Evolutionary conservation across 176 grass and related monocot genomes (phyloP), one percentile per base, ranked within the genome.

Genomic region (Paspalum vaginatum): DNA sequence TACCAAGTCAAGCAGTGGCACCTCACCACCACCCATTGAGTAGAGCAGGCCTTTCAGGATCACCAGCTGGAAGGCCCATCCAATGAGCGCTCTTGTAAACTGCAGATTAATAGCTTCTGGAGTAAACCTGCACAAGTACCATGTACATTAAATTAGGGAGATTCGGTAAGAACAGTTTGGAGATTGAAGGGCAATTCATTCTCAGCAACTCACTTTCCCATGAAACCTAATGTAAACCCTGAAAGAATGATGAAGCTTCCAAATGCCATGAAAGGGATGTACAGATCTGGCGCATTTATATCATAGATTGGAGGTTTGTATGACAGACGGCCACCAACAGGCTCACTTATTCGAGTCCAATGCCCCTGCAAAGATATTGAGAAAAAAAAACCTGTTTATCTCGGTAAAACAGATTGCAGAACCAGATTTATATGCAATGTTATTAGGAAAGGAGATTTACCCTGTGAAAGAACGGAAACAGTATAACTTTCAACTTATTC

Each of bases 251-350:
- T 74, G 81, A 94, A 98, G 74, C 71, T 98, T 40, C 85, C 92
- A 49, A 98, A 98, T 80, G 95, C 90, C 95, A 98, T 93, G 73
- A 93, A 92, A 76, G 90, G 95, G 76, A 98, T 98, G 81, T 98
- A 98, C 27, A 98, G 75, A 81, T 98, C 95, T 81, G 92, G 92
- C 0, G 95, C 95, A 65, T 94, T 98, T 83, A 98, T 98, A 78
- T 94, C 95, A 74, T 91, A 89, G 43, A 98, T 85, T 84, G 95
- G 95, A 79, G 92, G 95, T 72, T 92, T 98, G 78, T 94, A 98
- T 0, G 95, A 94, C 47, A 94, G 22, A 2, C 87, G 87, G 9
- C 88, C 92, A 77, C 95, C 95, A 2, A 98, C 95, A 14, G 95
- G 92, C 76, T 95, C 92, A 69, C 88, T 94, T 87, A 94, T 80